Evolutionary conservation across 1,139 yeast species (phyloP), one percentile per base, ranked within the genome.

Genomic region (Yamadazyma siamensis): DNA sequence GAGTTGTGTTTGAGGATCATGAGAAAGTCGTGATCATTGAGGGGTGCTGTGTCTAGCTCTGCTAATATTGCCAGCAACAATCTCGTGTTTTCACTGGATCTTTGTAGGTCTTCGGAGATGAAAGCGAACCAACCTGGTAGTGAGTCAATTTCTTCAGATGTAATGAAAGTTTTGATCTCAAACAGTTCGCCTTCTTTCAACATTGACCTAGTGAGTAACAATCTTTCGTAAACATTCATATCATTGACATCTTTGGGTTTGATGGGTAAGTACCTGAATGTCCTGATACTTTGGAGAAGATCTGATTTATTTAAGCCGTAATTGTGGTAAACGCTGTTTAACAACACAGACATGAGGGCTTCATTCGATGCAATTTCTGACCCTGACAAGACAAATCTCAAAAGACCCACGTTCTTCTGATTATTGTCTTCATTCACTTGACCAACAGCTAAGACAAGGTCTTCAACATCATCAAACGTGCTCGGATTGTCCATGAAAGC

Each of bases 381-480:
- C 1, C 36, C 34, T 1, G 29, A 33, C 4, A 38, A 8, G 4
- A 36, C 26, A 11, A 40, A 29, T 19, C 45, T 48, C 37, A 51
- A 44, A 2, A 55, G 34, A 0, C 68, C 69, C 26, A 57, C 45
- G 4, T 36, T 29, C 9, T 37, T n/a, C 29, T 54, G 47, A 23
- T 51, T 44, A 23, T 40, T 41, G 6, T 40, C 43, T 15, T 36
- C 34, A 14, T 59, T 42, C 7, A 44, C 44, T 4, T 35, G 29
- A 11, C 50, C 39, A 5, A 61, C 44, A 13, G 49, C 32, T 12
- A 59, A 68, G 17, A 65, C 44, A 21, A 56, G 48, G 5, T 61
- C 70, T 36, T 66, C 72, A 13, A 66, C 41, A 33, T 65, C 73
- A 11, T 50, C 49, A 8, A 67, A 46, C 5, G 68, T 52, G 12